Percentiles rank a stretch among this genome's conserved stretches.
Conservation (phyloP, 495 filamentous ascomycete genomes). For the Rhizodiscina lignyota region DNA sequence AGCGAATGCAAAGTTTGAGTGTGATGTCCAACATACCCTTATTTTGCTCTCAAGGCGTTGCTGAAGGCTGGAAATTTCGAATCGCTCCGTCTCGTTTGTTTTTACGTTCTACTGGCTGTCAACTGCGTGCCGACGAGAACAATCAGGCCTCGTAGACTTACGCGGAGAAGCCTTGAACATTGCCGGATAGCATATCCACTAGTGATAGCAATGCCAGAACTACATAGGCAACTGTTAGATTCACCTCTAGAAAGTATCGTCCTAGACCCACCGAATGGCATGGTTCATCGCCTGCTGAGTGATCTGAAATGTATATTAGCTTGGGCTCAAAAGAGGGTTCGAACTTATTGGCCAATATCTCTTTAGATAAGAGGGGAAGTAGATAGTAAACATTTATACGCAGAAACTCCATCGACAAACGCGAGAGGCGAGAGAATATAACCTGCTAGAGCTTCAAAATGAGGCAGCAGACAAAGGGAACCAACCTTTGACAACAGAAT, state of each 20-base stretch:
- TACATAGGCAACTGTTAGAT: constrained; percentile 12
- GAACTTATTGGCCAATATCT: too few species aligned
- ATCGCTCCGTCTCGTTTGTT: constrained; percentile 51
- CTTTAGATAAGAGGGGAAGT: too few species aligned
- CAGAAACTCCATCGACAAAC: too few species aligned
- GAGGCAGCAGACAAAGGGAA: too few species aligned
- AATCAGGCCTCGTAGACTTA: neutral
- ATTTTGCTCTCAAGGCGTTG: constrained; percentile 70
- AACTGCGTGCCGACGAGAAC: too few species aligned
- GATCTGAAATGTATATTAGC: constrained; percentile 26
- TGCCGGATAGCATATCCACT: constrained; percentile 73
- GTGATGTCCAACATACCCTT: constrained; percentile 31
- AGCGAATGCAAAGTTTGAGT: too few species aligned
- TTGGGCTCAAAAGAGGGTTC: too few species aligned
- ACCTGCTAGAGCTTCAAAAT: too few species aligned
- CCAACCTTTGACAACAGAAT: too few species aligned
- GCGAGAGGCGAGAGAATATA: too few species aligned
- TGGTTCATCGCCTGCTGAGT: constrained; percentile 82
- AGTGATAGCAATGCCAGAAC: constrained; percentile 80
- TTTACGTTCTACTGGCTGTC: too few species aligned
- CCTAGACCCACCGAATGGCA: constrained; percentile 47
- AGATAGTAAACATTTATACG: too few species aligned
- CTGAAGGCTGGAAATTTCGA: constrained; percentile 53
- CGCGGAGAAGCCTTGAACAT: constrained; percentile 50
- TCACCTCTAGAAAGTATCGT: neutral